Evolutionary conservation across 2,329 filamentous ascomycete genomes (phyloP).

Genomic region (Knoxdaviesia proteae): DNA sequence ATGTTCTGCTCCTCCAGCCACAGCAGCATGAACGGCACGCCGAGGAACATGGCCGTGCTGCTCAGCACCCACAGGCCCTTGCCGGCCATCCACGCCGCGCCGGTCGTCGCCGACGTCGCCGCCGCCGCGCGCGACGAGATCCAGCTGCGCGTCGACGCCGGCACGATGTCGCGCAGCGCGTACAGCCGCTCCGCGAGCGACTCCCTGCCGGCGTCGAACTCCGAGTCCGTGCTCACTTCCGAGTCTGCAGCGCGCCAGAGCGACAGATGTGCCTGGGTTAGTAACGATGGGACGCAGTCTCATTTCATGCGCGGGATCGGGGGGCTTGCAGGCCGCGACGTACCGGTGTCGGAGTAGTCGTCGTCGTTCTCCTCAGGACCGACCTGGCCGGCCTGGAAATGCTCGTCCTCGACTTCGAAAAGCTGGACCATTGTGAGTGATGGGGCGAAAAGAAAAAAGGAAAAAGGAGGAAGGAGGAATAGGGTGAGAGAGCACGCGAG

Average conservation of each 20-base stretch:
- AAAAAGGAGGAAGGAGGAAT: neutral
- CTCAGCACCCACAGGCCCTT: constrained; percentile 81
- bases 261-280: neutral
- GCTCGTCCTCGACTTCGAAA: constrained; percentile 90
- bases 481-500: neutral
- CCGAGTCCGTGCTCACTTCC: constrained; percentile 64
- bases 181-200: constrained; percentile 46
- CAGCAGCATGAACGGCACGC: constrained; percentile 82
- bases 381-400: constrained; percentile 56
- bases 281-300: neutral
- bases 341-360: constrained; percentile 88
- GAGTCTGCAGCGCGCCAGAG: constrained; percentile 33
- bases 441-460: neutral
- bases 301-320: too few species aligned
- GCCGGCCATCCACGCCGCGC: constrained; percentile 49
- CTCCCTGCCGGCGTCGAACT: constrained; percentile 39
- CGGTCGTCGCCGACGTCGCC: constrained; percentile 25
- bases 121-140: constrained; percentile 40
- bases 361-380: constrained; percentile 65
- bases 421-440: constrained; percentile 65
- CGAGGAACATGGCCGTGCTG: constrained; percentile 73
- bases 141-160: constrained; percentile 48
- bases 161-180: constrained; percentile 57
- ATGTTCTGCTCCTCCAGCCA: constrained; percentile 93
- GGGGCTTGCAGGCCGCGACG: constrained; percentile 9